Evolutionary conservation across 306 rosid species (phyloP).

Genomic region (Citrullus mucosospermus): DNA sequence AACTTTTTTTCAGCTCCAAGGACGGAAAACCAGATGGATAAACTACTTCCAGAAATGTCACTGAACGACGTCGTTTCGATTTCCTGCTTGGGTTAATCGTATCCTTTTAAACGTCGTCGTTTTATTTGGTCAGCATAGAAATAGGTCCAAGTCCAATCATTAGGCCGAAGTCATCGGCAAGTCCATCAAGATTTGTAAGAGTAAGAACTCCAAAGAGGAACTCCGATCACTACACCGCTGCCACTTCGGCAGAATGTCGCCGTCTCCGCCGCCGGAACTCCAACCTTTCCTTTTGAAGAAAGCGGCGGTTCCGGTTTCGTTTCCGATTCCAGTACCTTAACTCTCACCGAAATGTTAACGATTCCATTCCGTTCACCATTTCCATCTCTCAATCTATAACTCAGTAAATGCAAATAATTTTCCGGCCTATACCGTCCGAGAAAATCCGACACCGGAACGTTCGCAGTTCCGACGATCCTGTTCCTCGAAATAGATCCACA

Average conservation of each 20-base stretch:
- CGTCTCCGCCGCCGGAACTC: not conserved
- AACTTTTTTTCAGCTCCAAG: not conserved
- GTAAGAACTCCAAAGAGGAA: not conserved
- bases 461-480: constrained; percentile 33
- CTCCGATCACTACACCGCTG: constrained; percentile 11
- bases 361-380: constrained; percentile 49
- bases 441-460: constrained; percentile 41
- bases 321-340: constrained; percentile 8
- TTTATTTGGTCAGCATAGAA: not conserved
- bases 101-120: not conserved
- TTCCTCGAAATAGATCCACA: constrained; percentile 26
- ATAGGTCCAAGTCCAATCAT: not conserved
- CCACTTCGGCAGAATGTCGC: not conserved
- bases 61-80: not conserved
- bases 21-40: not conserved
- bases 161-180: not conserved
- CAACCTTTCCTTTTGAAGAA: not conserved
- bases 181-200: not conserved
- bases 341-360: constrained; percentile 48
- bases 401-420: constrained; percentile 45
- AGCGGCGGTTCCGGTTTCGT: not conserved
- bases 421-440: constrained; percentile 33
- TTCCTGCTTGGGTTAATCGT: not conserved
- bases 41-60: not conserved
- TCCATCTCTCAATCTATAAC: constrained; percentile 59